A percentile compares a stretch with the other conserved stretches of the same genome.
Evolutionary conservation across 1,284 basidiomycete genomes (phyloP).

Genomic region (Cryptococcus amylolentus): DNA sequence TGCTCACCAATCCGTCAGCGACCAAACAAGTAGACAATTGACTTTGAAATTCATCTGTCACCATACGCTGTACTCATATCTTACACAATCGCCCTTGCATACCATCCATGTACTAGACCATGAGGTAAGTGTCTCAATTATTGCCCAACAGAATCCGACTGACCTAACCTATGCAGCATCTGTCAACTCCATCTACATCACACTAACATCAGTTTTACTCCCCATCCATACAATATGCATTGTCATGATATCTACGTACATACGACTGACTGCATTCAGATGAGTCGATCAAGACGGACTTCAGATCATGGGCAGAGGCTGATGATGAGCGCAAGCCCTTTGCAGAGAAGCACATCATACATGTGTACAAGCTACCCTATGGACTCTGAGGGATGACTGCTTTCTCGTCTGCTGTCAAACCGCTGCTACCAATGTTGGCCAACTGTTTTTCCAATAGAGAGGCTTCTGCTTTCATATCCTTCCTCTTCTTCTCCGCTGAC

Average conservation of each 20-base stretch:
- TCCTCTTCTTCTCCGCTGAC: constrained; percentile 1
- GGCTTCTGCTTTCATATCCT: constrained; percentile 10
- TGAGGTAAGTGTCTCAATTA: too few species aligned
- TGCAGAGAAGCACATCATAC: background rate
- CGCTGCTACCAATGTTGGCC: background rate
- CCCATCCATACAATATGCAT: background rate
- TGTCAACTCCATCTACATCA: too few species aligned
- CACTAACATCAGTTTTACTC: background rate
- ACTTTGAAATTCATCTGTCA: background rate
- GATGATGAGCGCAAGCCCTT: too few species aligned
- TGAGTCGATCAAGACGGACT: too few species aligned
- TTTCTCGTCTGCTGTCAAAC: background rate
- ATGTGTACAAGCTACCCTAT: background rate
- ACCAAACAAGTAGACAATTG: background rate
- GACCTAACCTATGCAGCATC: too few species aligned
- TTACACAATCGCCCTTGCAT: background rate
- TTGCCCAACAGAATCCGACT: too few species aligned
- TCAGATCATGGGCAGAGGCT: too few species aligned
- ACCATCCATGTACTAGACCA: background rate
- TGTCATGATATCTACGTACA: background rate
- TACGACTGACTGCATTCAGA: too few species aligned
- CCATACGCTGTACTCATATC: background rate
- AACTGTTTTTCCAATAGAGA: background rate
- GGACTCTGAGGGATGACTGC: background rate
- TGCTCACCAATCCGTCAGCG: background rate